Conservation (phyloP, 2,329 filamentous ascomycete genomes). For the Aspergillus hiratsukae region DNA sequence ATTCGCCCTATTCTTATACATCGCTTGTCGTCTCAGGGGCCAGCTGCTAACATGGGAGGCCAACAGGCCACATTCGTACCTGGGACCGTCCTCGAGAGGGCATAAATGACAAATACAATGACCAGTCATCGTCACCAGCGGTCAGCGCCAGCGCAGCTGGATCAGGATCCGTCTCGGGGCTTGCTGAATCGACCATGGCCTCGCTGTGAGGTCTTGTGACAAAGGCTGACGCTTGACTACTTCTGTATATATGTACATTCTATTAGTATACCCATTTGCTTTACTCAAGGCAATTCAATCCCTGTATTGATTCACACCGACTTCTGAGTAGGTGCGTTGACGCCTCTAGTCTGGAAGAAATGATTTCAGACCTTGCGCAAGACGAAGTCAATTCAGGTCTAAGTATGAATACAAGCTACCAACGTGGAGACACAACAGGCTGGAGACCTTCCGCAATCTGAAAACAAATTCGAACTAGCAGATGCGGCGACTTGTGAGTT, state of each 20-base stretch:
- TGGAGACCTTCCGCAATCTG: too few species aligned
- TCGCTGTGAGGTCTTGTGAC: conserved; percentile 9
- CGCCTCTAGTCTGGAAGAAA: not conserved
- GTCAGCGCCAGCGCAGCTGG: conserved; percentile 14
- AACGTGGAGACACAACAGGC: not conserved
- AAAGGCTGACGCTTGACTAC: not conserved
- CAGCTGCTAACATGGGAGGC: conserved; percentile 10
- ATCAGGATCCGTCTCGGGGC: conserved; percentile 10
- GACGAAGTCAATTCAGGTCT: not conserved
- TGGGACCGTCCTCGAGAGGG: conserved; percentile 62
- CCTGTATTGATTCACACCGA: not conserved
- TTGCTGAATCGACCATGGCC: conserved; percentile 13
- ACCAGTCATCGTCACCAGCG: conserved; percentile 14
- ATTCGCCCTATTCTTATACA: conserved; percentile 26
- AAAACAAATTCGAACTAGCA: not conserved
- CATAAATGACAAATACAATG: conserved; percentile 23
- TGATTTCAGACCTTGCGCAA: not conserved
- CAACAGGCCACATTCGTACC: conserved; percentile 66
- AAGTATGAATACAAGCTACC: not conserved
- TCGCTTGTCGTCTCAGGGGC: conserved; percentile 1
- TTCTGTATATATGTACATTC: conserved; percentile 13
- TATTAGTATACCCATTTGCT: conserved; percentile 16
- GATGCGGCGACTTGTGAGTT: not conserved
- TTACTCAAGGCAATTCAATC: not conserved
- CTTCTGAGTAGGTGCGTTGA: not conserved